Evolutionary conservation across 192 early-diverging fungal genomes (phyloP).

Genomic region (Glomus cerebriforme): DNA sequence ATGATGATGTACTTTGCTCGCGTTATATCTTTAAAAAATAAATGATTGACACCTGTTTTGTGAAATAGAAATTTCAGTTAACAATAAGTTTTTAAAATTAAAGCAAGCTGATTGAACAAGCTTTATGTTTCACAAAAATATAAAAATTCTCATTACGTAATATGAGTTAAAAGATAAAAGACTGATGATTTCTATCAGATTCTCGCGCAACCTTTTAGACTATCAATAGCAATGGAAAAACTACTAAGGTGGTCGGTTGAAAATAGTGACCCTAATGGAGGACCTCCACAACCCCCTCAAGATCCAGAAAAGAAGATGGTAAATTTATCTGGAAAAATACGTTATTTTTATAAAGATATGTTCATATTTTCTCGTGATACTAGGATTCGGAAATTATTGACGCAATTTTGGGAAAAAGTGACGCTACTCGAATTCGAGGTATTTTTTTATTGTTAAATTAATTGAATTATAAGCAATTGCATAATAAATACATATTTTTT

Average conservation of each 20-base stretch:
- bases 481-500: background rate
- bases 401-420: conserved; percentile 90
- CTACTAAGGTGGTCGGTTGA: background rate
- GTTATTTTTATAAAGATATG: background rate
- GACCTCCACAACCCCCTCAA: background rate
- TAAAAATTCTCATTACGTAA: too few species aligned
- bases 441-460: background rate
- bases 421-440: conserved; percentile 81
- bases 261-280: background rate
- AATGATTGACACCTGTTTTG: too few species aligned
- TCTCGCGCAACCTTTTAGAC: too few species aligned
- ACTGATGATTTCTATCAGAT: too few species aligned
- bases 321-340: background rate
- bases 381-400: conserved; percentile 88
- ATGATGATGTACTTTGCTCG: too few species aligned
- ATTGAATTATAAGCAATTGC: background rate
- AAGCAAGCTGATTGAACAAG: too few species aligned
- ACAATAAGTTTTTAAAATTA: too few species aligned
- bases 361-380: background rate
- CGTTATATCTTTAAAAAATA: too few species aligned
- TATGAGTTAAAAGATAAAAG: too few species aligned
- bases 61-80: too few species aligned
- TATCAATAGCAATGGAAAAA: background rate
- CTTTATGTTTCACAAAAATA: too few species aligned
- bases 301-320: background rate